Evolutionary conservation across 805 yeast species (phyloP), one percentile per base, ranked within the genome.

Genomic region (Candida morakotiae): DNA sequence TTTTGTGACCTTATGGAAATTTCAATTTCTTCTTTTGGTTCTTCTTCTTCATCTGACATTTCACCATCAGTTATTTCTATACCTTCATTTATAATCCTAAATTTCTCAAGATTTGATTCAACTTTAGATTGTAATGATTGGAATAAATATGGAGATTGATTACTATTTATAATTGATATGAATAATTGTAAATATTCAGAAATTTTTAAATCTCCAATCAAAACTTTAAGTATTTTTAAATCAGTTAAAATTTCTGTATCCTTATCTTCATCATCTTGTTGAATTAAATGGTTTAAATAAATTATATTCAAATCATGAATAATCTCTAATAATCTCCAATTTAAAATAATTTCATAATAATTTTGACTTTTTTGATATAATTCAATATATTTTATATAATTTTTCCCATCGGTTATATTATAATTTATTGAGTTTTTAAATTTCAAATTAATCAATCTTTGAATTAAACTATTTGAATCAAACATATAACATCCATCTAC

Each of bases 271-370:
- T 40, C 32, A 4, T 37, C 38, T 4, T 41, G 49, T 1, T 41
- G 31, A 4, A 51, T 22, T 17, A 47, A 40, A 31, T 37, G 37
- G 5, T 48, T 48, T 41, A 65, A 51, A 35, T 56, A 63, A n/a
- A 41, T 45, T 16, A 56, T 37, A 35, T 55, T 63, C 36, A 66
- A 48, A 40, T 59, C 57, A 39, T 62, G 55, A 11, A 58, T 43
- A 10, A 66, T 48, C 28, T 59, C 69, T 37, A 64, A 42, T 5
- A 65, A 34, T 46, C 71, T 57, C 70, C 70, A 67, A 25, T 52
- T 45, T n/a, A 53, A 47, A 2, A 67, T 26, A 3, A 60, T 39
- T 1, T 47, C 55, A 40, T 56, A 66, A 22, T 55, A 47, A 37
- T 58, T 49, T 4, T 29, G 4, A 6, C 16, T n/a, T 19, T 48